phyloP scores from a whole-genome alignment of 2,329 filamentous ascomycete species.

The Phaeosphaeria sp. region DNA sequence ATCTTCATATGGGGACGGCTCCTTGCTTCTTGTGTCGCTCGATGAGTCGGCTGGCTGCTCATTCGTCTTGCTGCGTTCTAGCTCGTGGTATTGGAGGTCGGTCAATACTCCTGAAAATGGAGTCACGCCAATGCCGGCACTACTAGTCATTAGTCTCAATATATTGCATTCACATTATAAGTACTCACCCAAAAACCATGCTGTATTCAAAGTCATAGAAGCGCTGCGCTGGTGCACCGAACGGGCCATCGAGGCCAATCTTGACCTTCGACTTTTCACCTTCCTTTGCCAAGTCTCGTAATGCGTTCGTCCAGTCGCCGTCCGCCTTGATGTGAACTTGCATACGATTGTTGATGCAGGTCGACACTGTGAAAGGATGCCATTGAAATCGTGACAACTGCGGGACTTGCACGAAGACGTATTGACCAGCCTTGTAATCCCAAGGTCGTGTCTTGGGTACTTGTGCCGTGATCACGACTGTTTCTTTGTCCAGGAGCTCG shows the following conservation, averaged over 20 bases:
- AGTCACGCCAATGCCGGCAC: slow-evolving; percentile 64
- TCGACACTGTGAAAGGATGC: slow-evolving; percentile 66
- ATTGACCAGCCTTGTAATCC: slow-evolving; percentile 64
- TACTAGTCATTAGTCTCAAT: slow-evolving; percentile 8
- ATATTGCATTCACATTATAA: neutral
- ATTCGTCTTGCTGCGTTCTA: slow-evolving; percentile 36
- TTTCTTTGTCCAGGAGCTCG: slow-evolving; percentile 60
- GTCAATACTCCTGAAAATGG: slow-evolving; percentile 64
- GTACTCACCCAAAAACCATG: slow-evolving; percentile 57
- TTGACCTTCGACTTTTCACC: slow-evolving; percentile 49
- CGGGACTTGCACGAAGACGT: slow-evolving; percentile 64
- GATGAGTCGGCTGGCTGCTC: slow-evolving; percentile 16
- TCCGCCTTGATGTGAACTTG: slow-evolving; percentile 66
- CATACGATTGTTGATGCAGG: slow-evolving; percentile 60
- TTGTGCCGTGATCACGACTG: slow-evolving; percentile 57
- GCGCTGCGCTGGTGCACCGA: slow-evolving; percentile 64
- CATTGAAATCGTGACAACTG: slow-evolving; percentile 62
- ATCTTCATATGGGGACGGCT: slow-evolving; percentile 36
- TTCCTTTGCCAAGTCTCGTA: slow-evolving; percentile 53
- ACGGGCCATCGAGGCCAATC: slow-evolving; percentile 64
- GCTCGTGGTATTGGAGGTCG: slow-evolving; percentile 58
- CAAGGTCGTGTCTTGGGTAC: slow-evolving; percentile 58
- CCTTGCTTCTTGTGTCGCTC: slow-evolving; percentile 7
- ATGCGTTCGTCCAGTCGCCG: slow-evolving; percentile 61
- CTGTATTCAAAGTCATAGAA: slow-evolving; percentile 65